Evolutionary conservation across 768 basidiomycete genomes (phyloP).

Genomic region (Cubamyces lactineus): DNA sequence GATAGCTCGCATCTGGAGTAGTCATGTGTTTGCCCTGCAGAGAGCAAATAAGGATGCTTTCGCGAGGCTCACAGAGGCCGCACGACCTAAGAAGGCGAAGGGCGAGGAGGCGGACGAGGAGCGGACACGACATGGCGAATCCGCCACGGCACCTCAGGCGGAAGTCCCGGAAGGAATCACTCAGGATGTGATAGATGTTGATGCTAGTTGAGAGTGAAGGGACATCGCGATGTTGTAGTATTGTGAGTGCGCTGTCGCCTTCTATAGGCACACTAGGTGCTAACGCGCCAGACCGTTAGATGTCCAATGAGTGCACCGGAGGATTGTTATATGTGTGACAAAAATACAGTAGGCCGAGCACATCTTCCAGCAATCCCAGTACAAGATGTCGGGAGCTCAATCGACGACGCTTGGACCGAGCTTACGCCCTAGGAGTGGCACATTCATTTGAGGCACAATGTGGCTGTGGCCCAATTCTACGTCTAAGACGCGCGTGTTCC

Average conservation of each 20-base stretch:
- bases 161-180: neutral
- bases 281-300: too few species aligned
- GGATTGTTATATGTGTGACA: too few species aligned
- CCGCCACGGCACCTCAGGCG: neutral
- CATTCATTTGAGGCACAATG: too few species aligned
- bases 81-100: slow-evolving; percentile 30
- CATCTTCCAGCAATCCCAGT: too few species aligned
- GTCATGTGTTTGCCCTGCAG: slow-evolving; percentile 17
- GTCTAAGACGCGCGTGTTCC: too few species aligned
- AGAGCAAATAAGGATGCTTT: slow-evolving; percentile 39
- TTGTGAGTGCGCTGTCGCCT: neutral
- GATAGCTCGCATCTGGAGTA: neutral
- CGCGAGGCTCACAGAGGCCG: slow-evolving; percentile 38
- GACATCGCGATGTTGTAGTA: neutral
- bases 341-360: too few species aligned
- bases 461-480: too few species aligned
- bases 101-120: neutral
- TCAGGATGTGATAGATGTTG: neutral
- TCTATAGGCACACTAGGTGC: too few species aligned
- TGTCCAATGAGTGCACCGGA: too few species aligned
- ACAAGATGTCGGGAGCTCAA: too few species aligned
- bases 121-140: neutral
- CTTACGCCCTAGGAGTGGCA: too few species aligned
- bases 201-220: neutral
- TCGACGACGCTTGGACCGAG: too few species aligned